A percentile compares a stretch with the other conserved stretches of the same genome.
phyloP scores from a whole-genome alignment of 495 filamentous ascomycete genomes.

The Xylaria cubensis region DNA sequence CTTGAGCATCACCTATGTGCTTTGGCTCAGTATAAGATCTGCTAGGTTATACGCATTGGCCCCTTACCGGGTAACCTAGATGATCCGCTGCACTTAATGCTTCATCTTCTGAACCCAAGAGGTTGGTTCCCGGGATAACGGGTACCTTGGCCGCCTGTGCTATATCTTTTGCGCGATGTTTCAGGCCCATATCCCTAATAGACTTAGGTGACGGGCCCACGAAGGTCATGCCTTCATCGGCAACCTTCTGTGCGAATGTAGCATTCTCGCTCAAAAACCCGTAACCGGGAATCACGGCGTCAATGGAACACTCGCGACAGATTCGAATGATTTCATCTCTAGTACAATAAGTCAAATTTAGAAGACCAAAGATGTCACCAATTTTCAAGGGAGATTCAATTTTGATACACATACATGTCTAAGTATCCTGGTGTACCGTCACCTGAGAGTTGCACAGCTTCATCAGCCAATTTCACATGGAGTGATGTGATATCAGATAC shows the following conservation, averaged over 20 bases:
- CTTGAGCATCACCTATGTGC: constrained; percentile 35
- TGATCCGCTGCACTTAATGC: constrained; percentile 3
- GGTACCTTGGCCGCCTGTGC: constrained; percentile 30
- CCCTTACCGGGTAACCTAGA: constrained; percentile 28
- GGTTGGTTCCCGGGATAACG: constrained; percentile 31
- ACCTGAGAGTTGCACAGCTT: constrained; percentile 20
- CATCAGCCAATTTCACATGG: constrained; percentile 3
- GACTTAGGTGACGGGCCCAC: constrained; percentile 58
- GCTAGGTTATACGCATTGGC: background rate
- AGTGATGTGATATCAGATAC: background rate
- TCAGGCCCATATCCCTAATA: constrained; percentile 64
- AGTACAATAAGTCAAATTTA: background rate
- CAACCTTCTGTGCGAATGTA: constrained; percentile 58
- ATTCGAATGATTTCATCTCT: constrained; percentile 36
- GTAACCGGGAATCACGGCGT: constrained; percentile 31
- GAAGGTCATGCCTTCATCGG: constrained; percentile 57
- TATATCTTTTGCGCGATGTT: constrained; percentile 59
- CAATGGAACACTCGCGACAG: constrained; percentile 24
- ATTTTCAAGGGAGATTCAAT: background rate
- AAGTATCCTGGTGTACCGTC: constrained; percentile 35
- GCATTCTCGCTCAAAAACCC: constrained; percentile 65
- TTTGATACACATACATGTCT: constrained; percentile 28
- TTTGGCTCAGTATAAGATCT: constrained; percentile 22
- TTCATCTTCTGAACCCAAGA: constrained; percentile 12
- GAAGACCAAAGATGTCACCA: background rate